Base-by-base conservation (phyloP, 129 eudicot species). In the Arctium lappa region DNA sequence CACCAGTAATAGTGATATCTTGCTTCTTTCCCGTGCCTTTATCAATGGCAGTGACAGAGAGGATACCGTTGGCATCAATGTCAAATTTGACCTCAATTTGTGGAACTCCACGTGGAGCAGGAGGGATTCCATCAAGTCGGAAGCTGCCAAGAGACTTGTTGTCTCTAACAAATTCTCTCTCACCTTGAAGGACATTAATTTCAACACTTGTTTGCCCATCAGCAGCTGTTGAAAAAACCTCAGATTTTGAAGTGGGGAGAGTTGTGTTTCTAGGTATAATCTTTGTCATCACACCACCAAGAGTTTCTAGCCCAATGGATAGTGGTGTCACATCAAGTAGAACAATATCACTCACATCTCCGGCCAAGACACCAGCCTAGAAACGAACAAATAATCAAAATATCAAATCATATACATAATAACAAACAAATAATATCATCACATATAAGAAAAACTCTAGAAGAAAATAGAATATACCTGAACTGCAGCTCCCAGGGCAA, bases 41-140 rank as follows among this genome's bases (percentile, higher is more conserved):
- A 69, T 95, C 98, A 74, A 86, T 73, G 70, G 98, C 98, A 15
- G 97, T 85, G 62, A 94, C 98, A 53, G 98, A 94, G 9, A 94
- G 88, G 60, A 94, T 94, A 40, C 98, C 98, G 75, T 94, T 94
- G 71, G 98, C 98, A 86, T 94, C 98, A 81, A 95, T 95, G 85
- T 95, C 98, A 53, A 95, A 95, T 68, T 95, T 95, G 82, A 95
- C 99, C 86, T 95, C 99, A 65, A 95, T 90, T 85, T 95, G 99
- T 30, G 99, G 99, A 66, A 95, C 99, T 4, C 99, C 99, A 75
- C 99, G 93, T n/a, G 99, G 98, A 13, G 99, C 98, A 62, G 99
- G 98, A 10, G 97, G 98, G 70, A 95, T 95, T 71, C 98, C 98
- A 80, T 95, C 98, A n/a, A 95, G 94, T 15, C 94, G 84, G 91